Evolutionary conservation across 1,284 basidiomycete genomes (phyloP).

Genomic region (Cutaneotrichosporon cavernicola): DNA sequence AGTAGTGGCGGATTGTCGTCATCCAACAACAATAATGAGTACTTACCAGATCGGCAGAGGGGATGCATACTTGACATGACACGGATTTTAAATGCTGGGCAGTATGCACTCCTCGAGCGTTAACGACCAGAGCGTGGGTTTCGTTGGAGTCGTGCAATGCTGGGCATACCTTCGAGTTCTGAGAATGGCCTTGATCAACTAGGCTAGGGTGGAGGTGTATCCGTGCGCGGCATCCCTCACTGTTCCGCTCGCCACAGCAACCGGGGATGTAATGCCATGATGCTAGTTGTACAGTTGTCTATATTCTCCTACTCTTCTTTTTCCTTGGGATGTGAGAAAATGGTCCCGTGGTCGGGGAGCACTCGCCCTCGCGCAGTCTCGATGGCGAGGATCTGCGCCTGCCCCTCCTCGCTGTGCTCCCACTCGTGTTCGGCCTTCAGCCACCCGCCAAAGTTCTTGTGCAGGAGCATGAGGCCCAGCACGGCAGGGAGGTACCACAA

Average conservation of each 20-base stretch:
- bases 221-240: neutral
- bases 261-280: slow-evolving; percentile 13
- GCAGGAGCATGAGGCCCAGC: slow-evolving; percentile 89
- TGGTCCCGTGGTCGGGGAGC: slow-evolving; percentile 7
- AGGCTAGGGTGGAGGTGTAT: neutral
- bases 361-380: slow-evolving; percentile 20
- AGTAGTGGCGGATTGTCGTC: neutral
- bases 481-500: slow-evolving; percentile 90
- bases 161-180: no score
- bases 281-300: slow-evolving; percentile 12
- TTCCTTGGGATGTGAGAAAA: slow-evolving; percentile 10
- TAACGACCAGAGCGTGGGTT: neutral
- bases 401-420: slow-evolving; percentile 27
- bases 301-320: slow-evolving; percentile 10
- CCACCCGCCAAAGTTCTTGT: slow-evolving; percentile 82
- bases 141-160: neutral
- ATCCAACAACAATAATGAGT: neutral
- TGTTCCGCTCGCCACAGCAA: neutral
- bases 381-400: slow-evolving; percentile 19
- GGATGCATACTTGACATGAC: neutral
- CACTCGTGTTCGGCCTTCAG: slow-evolving; percentile 23
- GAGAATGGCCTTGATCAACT: no score
- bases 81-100: neutral
- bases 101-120: neutral
- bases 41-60: neutral